A percentile compares a stretch with the other conserved stretches of the same genome.
These are phyloP conservation scores for Colletotrichum falcatum DNA, from an alignment of 2,329 filamentous ascomycete species.

Conservation along the genomic window DNA sequence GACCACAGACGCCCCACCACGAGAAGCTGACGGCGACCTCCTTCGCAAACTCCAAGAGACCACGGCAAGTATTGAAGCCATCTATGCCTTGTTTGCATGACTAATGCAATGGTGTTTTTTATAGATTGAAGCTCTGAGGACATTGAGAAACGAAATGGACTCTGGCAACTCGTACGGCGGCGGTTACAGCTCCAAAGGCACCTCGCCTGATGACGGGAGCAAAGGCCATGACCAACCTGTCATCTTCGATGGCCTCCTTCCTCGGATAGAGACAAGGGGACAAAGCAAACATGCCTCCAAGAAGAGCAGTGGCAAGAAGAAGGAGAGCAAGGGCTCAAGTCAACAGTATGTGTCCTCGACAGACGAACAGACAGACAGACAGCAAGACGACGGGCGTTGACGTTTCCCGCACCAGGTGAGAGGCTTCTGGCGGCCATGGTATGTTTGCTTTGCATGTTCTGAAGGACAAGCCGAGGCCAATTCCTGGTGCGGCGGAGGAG, in stretches of 20 bases:
- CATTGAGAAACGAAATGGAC: constrained; percentile 33
- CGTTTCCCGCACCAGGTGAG: constrained; percentile 14
- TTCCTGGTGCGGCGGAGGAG: too few relatives aligned
- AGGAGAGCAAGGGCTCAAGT: constrained; percentile 26
- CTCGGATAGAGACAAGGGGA: constrained; percentile 44
- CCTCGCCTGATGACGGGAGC: constrained; percentile 35
- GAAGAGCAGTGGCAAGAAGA: constrained; percentile 37
- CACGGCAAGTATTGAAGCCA: constrained; percentile 6
- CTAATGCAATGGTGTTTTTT: background rate
- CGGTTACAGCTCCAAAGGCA: constrained; percentile 40
- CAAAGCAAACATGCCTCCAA: constrained; percentile 42
- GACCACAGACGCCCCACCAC: constrained; percentile 12
- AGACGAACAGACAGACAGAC: background rate
- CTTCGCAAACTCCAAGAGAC: constrained; percentile 38
- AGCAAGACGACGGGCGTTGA: constrained; percentile 1
- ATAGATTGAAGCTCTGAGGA: constrained; percentile 30
- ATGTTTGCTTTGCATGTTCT: background rate
- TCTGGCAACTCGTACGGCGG: constrained; percentile 23
- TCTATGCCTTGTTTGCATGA: background rate
- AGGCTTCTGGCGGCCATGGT: background rate
- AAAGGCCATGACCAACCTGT: constrained; percentile 27
- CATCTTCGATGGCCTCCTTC: constrained; percentile 44
- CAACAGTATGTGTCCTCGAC: constrained; percentile 11
- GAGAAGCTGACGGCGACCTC: constrained; percentile 28
- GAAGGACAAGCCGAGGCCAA: background rate